Evolutionary conservation across 257 asterid species (phyloP), one percentile per base, ranked within the genome.

Genomic region (Petrea volubilis): DNA sequence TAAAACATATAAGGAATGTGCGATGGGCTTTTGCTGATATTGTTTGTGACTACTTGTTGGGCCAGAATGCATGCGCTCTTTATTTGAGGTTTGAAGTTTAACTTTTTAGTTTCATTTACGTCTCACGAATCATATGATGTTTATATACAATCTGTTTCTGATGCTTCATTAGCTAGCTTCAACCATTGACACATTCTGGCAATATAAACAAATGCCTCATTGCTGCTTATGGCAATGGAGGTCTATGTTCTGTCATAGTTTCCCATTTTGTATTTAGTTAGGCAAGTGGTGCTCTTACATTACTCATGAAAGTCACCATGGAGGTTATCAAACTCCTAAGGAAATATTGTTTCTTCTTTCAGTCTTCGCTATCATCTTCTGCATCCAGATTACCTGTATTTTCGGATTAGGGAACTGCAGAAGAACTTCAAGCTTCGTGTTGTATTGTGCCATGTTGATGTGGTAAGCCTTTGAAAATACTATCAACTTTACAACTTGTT

Each of bases 381-480:
- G 83, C 99, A 94, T 84, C 97, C 99, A 68, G 99, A 94, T 82
- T 94, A 92, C 84, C 85, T 91, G 59, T 94, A 91, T 84, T 94
- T 85, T 33, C 95, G 98, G 76, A 94, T 94, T 75, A 84, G 96
- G 78, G 99, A 94, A 74, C 82, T 91, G 86, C 98, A 85, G 83
- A 94, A 88, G 83, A 91, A 91, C 72, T 88, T 75, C 77, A 92
- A 89, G 85, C 98, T 94, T 70, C 92, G 97, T 31, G 89, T 94
- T 31, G 87, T 94, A 41, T 78, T 94, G 79, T 94, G 99, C 90
- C 96, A 94, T 75, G 96, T 94, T 81, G 99, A 94, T 76, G 98
- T 91, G 78, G 98, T 91, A 84, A 79, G 93, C 34, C 34, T 73
- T 34, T 56, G 40, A 10, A 40, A 29, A 53, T 57, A 66, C 60